Evolutionary conservation across 805 yeast genomes (phyloP), one percentile per base, ranked within the genome.

Genomic region (Monosporozyma servazzii): DNA sequence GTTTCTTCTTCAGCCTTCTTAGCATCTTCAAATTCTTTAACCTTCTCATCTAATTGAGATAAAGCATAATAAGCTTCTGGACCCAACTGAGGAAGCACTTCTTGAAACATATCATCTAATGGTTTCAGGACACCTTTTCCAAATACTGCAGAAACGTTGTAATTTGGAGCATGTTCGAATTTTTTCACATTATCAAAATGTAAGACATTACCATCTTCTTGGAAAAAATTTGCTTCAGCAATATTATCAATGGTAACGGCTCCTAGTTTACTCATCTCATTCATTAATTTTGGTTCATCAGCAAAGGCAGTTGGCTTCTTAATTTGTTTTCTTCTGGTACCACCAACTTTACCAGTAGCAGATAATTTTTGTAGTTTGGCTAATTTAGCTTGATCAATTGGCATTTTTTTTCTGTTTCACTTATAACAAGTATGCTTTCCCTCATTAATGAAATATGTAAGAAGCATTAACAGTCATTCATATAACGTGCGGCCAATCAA

Each of bases 201-300:
- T 73, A 91, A 76, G 58, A 93, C 96, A 70, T 84, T 85, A 69
- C 97, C 97, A 72, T 91, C 96, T 58, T 88, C 96, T 74, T 79
- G 86, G 86, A 93, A 90, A 79, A 91, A 87, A 82, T 90, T 91
- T 67, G 96, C 98, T 78, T 91, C 97, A 71, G 88, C 95, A 66
- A 91, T 84, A 66, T 86, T 88, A 61, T 86, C 89, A 63, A 91
- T 75, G 65, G 88, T 85, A 74, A 85, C 87, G 59, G 90, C 95
- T 74, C 86, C 84, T 71, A 91, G 78, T 77, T 90, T 89, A 72
- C 82, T 84, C 74, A 91, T 78, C 67, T 91, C 81, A 63, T 83
- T 86, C 75, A 88, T 89, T 71, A 91, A 79, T 75, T 90, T 89
- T 72, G 88, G 78, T 76, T 90, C 96, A 65, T 82, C 88, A 56